Conservation (phyloP, 1,284 basidiomycete species). For the Mycosarcoma mackinlayi region DNA sequence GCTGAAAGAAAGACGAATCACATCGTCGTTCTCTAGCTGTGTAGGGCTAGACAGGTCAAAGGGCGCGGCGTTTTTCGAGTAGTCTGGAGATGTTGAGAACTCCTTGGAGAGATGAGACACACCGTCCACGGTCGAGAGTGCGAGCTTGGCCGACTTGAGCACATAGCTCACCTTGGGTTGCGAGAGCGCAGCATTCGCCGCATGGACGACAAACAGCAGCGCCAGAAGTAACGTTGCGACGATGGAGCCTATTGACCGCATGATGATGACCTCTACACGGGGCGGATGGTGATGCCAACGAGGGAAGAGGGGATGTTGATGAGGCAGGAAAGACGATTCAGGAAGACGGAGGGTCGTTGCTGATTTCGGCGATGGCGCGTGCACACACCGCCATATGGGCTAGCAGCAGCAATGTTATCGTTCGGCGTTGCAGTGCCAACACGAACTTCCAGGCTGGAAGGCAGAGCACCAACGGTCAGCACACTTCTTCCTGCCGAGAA, state of each 20-base stretch:
- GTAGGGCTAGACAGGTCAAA: constrained; percentile 31
- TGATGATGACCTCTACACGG: constrained; percentile 1
- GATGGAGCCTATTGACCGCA: constrained; percentile 28
- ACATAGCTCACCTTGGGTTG: constrained; percentile 48
- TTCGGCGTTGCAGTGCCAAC: not conserved
- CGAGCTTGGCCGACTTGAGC: constrained; percentile 44
- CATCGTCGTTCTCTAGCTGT: constrained; percentile 51
- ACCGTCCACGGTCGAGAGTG: constrained; percentile 47
- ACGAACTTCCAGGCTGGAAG: constrained; percentile 23
- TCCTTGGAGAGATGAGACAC: constrained; percentile 45
- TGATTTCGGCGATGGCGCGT: constrained; percentile 30
- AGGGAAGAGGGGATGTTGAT: not conserved
- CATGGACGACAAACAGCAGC: constrained; percentile 26
- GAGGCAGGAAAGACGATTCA: not conserved
- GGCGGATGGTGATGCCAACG: no score
- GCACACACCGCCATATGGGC: constrained; percentile 17
- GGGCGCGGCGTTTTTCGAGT: constrained; percentile 27
- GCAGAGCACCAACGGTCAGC: not conserved
- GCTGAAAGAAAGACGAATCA: constrained; percentile 45
- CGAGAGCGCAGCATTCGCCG: constrained; percentile 28
- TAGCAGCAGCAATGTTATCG: not conserved
- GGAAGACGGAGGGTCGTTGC: not conserved
- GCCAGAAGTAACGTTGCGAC: constrained; percentile 4
- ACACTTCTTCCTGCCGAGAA: constrained; percentile 18
- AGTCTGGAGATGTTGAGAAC: constrained; percentile 38